phyloP scores from a whole-genome alignment of 2,329 filamentous ascomycete genomes.

The Byssoonygena ceratinophila region DNA sequence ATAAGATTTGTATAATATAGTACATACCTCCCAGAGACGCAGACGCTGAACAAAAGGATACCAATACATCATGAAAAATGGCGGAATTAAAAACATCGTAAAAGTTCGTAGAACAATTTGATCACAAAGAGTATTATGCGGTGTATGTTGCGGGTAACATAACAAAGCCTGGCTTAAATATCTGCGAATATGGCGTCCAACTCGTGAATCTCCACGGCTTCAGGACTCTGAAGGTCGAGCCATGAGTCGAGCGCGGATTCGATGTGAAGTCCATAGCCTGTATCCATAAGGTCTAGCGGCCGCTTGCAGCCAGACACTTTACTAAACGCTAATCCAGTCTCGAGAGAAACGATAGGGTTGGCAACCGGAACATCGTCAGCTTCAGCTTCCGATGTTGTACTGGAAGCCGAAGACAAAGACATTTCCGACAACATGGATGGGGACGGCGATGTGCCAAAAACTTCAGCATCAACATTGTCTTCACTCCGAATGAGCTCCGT shows the following conservation, averaged over 20 bases:
- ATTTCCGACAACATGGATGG: slow-evolving; percentile 34
- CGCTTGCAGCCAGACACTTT: slow-evolving; percentile 3
- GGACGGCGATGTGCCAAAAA: slow-evolving; percentile 36
- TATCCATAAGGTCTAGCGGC: slow-evolving; percentile 31
- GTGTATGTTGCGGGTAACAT: neutral
- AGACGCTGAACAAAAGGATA: neutral
- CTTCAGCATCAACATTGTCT: slow-evolving; percentile 17
- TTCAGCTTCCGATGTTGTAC: slow-evolving; percentile 27
- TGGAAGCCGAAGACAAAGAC: slow-evolving; percentile 35
- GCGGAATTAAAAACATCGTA: neutral
- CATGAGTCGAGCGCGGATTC: slow-evolving; percentile 43
- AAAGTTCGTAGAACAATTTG: neutral
- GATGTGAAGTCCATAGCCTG: slow-evolving; percentile 30
- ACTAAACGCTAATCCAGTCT: slow-evolving; percentile 14
- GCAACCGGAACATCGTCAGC: slow-evolving; percentile 7
- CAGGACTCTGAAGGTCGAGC: slow-evolving; percentile 59
- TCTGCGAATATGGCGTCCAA: slow-evolving; percentile 76
- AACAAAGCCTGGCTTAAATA: slow-evolving; percentile 39
- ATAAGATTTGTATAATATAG: neutral
- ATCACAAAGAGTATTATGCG: neutral
- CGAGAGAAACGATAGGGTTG: neutral
- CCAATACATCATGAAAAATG: neutral
- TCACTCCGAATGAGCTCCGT: slow-evolving; percentile 12
- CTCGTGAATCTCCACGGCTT: slow-evolving; percentile 85
- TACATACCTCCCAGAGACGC: neutral